Base-by-base conservation (phyloP, 2,329 filamentous ascomycete genomes). In the Albophoma yamanashiensis region DNA sequence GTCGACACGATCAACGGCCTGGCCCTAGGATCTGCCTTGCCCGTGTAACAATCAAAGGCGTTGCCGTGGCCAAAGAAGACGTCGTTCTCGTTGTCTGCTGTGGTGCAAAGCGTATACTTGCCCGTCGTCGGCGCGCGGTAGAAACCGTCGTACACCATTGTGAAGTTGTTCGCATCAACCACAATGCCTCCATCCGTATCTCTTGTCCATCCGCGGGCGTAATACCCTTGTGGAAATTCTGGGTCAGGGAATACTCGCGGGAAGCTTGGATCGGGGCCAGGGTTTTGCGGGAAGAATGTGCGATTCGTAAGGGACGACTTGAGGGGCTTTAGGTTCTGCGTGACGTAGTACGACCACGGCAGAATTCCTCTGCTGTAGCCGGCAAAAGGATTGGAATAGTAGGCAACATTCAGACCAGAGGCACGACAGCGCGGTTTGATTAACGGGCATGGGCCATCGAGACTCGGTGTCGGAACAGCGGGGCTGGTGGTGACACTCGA, bases 161-260 rank as follows among this genome's bases (percentile, higher is more conserved):
- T 67, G 57, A 66, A 67, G 63, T 63, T 67, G 61, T 67, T 67
- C 58, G 47, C 66, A 50, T 67, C 64, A 0, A 67, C 63, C 12
- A 43, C 55, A 52, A 67, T 63, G 1, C 64, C 64, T 36, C 64
- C 63, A 3, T 61, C 60, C 15, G 64, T 60, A 2, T 56, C 50
- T 40, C 59, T 61, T 5, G 39, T 57, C 61, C 59, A 62, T 56
- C 58, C 61, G 20, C 60, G 39, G 20, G 56, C 61, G 53, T 66
- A 65, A 34, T 47, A 58, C 36, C 8, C 14, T 2, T 50, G 17
- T 50, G 62, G 61, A 38, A 64, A 38, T 52, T 59, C 25, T 42
- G 38, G 22, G 34, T 8, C 15, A 38, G 58, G 20, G 42, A 45
- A 56, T 6, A 56, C 42, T 17, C 7, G 14, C 4, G 55, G 20